phyloP scores from a whole-genome alignment of 176 grass and related monocot species.

The Eremochloa ophiuroides region DNA sequence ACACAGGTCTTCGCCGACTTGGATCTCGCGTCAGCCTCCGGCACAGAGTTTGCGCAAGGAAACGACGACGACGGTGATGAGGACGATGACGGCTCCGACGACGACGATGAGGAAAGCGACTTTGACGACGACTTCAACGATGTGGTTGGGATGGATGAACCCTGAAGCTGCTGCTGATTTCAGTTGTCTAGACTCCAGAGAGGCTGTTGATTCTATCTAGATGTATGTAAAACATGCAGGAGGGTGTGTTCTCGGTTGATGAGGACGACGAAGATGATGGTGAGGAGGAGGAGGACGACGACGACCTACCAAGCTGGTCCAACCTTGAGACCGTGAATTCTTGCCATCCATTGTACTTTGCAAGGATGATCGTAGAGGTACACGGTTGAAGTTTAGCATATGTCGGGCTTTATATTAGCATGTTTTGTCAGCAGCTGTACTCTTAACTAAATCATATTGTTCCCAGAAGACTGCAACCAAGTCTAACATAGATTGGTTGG shows the following conservation, averaged over 20 bases:
- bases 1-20: slow-evolving; percentile 68
- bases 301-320: slow-evolving; percentile 56
- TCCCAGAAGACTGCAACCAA: slow-evolving; percentile 58
- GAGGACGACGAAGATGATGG: slow-evolving; percentile 38
- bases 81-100: slow-evolving; percentile 38
- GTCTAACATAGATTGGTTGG: slow-evolving; percentile 74
- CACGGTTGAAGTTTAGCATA: not conserved
- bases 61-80: slow-evolving; percentile 36
- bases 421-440: not conserved
- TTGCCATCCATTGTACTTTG: slow-evolving; percentile 78
- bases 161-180: not conserved
- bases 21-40: slow-evolving; percentile 35
- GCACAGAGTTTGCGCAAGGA: slow-evolving; percentile 44
- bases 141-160: slow-evolving; percentile 35
- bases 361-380: slow-evolving; percentile 78
- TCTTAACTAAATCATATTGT: not conserved
- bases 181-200: not conserved
- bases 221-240: slow-evolving; percentile 42
- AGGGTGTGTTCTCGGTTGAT: slow-evolving; percentile 47
- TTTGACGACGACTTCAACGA: slow-evolving; percentile 58
- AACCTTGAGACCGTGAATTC: slow-evolving; percentile 79
- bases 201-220: not conserved
- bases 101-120: slow-evolving; percentile 49
- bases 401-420: not conserved
- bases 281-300: slow-evolving; percentile 16